Evolutionary conservation across 352 stramenopile genomes (phyloP).

Genomic region (Poterioochromonas sp.): DNA sequence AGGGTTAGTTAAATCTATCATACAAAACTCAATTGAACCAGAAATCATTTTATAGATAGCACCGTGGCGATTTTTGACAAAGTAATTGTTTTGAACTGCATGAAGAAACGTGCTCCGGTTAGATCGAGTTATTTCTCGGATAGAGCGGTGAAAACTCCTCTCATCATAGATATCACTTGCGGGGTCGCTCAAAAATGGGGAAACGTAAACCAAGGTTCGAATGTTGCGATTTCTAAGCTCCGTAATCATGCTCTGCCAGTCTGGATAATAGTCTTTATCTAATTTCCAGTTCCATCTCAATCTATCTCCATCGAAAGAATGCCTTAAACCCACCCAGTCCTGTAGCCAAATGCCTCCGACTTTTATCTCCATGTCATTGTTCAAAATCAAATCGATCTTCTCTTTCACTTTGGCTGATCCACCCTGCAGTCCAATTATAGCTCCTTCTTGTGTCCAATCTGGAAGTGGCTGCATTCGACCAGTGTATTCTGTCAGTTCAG

Average conservation of each 20-base stretch:
- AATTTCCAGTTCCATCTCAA: slow-evolving; percentile 52
- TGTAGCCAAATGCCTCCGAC: slow-evolving; percentile 48
- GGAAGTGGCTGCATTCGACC: slow-evolving; percentile 47
- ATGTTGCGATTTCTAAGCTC: slow-evolving; percentile 37
- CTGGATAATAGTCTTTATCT: slow-evolving; percentile 43
- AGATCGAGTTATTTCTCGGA: too few species aligned
- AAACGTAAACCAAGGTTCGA: slow-evolving; percentile 41
- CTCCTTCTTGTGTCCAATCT: slow-evolving; percentile 45
- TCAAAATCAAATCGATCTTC: slow-evolving; percentile 34
- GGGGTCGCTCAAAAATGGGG: slow-evolving; percentile 36
- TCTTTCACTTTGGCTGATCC: slow-evolving; percentile 40
- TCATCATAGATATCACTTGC: slow-evolving; percentile 26
- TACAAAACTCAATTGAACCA: slow-evolving; percentile 44
- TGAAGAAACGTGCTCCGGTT: too few species aligned
- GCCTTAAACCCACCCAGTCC: slow-evolving; percentile 47
- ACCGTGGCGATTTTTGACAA: slow-evolving; percentile 37
- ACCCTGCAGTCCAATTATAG: slow-evolving; percentile 49
- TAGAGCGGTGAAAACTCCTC: slow-evolving; percentile 29
- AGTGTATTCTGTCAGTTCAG: slow-evolving; percentile 40
- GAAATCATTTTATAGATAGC: slow-evolving; percentile 31
- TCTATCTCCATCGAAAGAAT: slow-evolving; percentile 38
- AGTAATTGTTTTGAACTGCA: slow-evolving; percentile 38
- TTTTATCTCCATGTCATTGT: slow-evolving; percentile 37
- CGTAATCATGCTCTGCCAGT: slow-evolving; percentile 33
- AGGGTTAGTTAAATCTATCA: slow-evolving; percentile 47